These are phyloP conservation scores for Angomonas deanei DNA, from an alignment of 208 protist genomes.

Conservation along the genomic window DNA sequence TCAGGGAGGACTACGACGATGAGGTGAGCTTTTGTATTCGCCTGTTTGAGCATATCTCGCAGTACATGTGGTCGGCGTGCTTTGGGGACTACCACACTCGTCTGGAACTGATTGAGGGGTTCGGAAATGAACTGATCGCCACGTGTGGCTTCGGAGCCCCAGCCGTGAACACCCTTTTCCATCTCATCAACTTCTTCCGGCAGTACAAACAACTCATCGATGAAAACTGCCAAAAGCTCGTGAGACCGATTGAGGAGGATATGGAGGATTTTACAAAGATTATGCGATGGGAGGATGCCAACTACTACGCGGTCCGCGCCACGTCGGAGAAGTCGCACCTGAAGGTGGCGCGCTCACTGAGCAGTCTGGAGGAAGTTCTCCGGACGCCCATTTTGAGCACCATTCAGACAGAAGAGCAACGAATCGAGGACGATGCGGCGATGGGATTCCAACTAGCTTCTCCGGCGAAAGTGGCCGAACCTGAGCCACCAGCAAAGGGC, in stretches of 20 bases:
- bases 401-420: constrained; percentile 72
- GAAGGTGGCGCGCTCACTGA: constrained; percentile 83
- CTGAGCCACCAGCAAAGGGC: background rate
- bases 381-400: constrained; percentile 50
- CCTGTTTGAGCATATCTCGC: constrained; percentile 46
- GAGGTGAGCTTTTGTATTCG: constrained; percentile 9
- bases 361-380: constrained; percentile 65
- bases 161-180: constrained; percentile 66
- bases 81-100: constrained; percentile 76
- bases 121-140: constrained; percentile 63
- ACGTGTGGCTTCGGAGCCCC: constrained; percentile 27
- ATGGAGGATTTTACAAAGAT: constrained; percentile 84
- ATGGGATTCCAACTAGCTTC: constrained; percentile 51
- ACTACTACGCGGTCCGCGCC: constrained; percentile 94
- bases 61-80: constrained; percentile 77
- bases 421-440: constrained; percentile 71
- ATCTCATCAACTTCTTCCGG: constrained; percentile 79
- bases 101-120: constrained; percentile 52
- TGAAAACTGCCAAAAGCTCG: constrained; percentile 27
- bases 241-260: constrained; percentile 79
- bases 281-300: constrained; percentile 91
- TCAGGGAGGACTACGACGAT: constrained; percentile 26
- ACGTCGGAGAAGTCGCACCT: constrained; percentile 95
- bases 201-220: constrained; percentile 62
- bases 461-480: constrained; percentile 3